These are phyloP conservation scores for Chaetoceros muelleri DNA, from an alignment of 108 stramenopile genomes.

Conservation along the genomic window DNA sequence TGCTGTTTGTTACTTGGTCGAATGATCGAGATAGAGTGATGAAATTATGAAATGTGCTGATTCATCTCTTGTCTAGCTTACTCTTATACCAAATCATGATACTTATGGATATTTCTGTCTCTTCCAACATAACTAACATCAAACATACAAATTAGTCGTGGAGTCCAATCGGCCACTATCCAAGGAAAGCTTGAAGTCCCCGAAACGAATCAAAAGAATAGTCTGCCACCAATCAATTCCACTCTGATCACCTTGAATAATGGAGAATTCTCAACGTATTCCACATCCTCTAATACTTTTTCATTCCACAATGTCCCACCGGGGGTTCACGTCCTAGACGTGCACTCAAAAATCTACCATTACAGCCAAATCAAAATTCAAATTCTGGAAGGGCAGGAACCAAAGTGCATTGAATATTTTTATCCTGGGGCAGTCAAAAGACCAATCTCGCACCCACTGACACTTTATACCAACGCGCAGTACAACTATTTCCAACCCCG, in stretches of 20 bases:
- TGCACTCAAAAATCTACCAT: constrained; percentile 51
- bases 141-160: too few species aligned
- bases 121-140: too few species aligned
- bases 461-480: constrained; percentile 55
- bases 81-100: too few species aligned
- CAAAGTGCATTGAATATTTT: constrained; percentile 79
- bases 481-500: constrained; percentile 71
- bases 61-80: too few species aligned
- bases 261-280: constrained; percentile 64
- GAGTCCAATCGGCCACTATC: constrained; percentile 11
- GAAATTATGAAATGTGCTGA: too few species aligned
- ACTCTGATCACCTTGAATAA: constrained; percentile 68
- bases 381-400: constrained; percentile 52
- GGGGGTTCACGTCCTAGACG: constrained; percentile 73
- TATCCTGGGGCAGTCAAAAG: constrained; percentile 73
- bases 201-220: constrained; percentile 3
- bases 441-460: constrained; percentile 53
- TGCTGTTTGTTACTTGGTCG: too few species aligned
- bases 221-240: constrained; percentile 35
- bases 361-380: constrained; percentile 78
- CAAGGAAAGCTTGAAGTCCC: constrained; percentile 28
- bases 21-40: too few species aligned
- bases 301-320: constrained; percentile 61
- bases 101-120: too few species aligned
- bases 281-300: constrained; percentile 56